Base-by-base conservation (phyloP, 768 basidiomycete genomes). In the Macrolepiota albuminosa region DNA sequence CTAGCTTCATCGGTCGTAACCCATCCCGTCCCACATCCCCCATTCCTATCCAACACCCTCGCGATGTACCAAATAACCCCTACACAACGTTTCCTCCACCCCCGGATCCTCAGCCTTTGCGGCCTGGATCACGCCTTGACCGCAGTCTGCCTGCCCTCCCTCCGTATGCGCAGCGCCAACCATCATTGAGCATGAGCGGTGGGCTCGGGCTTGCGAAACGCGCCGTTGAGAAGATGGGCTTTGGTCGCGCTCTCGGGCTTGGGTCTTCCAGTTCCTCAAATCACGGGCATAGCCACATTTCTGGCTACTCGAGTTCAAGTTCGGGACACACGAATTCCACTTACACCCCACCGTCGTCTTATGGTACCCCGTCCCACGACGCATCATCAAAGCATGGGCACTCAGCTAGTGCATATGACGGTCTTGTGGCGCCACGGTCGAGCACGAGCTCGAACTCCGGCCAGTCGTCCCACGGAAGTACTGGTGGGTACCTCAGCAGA, bases 201-300 rank as follows among this genome's bases (percentile, higher is more conserved):
- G 80, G 84, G 45, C 78, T 89, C 51, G 89, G 88, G 9, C 78
- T 89, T 9, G 90, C 89, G 10, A 87, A 85, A 67, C 81, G 87
- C 58, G 89, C 91, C 3, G 88, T 89, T 3, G 89, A 91, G 73
- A 87, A 84, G 71, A 83, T 91, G 77, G 85, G 86, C 10, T 48
- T 64, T 40, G 58, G 60, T 42, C 81, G 84, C 43, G 85, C 82
- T 24, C 86, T 81, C 81, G 84, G 74, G 58, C 68, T 73, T 45
- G 73, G 72, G 46, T 78, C 76, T 33, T 76, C 72, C 54, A 73
- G 77, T 24, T 74, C 74, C 61, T 72, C 71, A 48, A 74, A 76
- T 10, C 57, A 59, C 29, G 57, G 53, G 26, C 60, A 61, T 49
- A 58, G 43, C 37, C 54, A 58, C 18, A 56, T 54, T 2, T 78